Base-by-base conservation (phyloP, 768 basidiomycete species). In the Rhizopogon salebrosus region DNA sequence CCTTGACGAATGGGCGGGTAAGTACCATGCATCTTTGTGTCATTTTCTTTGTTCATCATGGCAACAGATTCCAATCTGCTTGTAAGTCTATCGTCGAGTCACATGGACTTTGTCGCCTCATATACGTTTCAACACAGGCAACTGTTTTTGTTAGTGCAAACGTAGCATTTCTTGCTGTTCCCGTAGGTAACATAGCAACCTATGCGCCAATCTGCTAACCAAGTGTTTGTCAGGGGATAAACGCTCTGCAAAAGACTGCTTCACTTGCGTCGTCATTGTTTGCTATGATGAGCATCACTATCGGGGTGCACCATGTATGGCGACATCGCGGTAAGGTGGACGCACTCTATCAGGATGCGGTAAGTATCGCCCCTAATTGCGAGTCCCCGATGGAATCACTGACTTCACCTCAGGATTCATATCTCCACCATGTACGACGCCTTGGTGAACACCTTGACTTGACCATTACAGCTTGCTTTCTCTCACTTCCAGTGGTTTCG, bases 1-100 rank as follows among this genome's bases (percentile, higher is more conserved):
- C 38, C 37, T 66, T 50, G 49, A 43, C 0, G 64, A 65, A 48
- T 66, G 64, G 62, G 58, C 59, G 7, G 64, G 64, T 65, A 31
- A 48, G 62, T 50, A 23, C 2, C 35, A 22, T 41, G 16, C 20
- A 48, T 18, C 6, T 13, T 2, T 23, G 22, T 35, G n/a, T 20
- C 14, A 45, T 22, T 45, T 5, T 16, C 39, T 18, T 18, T 10
- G 9, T 43, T 22, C 49, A 26, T 26, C 49, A 49, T 18, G 51
- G 27, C 10, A 26, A 24, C 23, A 61, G 60, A 61, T 41, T 58
- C 60, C 7, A 61, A 61, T 41, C 49, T 61, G 13, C 35, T 61
- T 56, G 57, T 61, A 38, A 16, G 52, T 43, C 34, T 41, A 8
- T 22, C 18, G 1, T 27, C 31, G 31, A 34, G 11, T 34, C 10